phyloP scores from a whole-genome alignment of 148 eudicot species.

The Tetragonia tetragonoides region DNA sequence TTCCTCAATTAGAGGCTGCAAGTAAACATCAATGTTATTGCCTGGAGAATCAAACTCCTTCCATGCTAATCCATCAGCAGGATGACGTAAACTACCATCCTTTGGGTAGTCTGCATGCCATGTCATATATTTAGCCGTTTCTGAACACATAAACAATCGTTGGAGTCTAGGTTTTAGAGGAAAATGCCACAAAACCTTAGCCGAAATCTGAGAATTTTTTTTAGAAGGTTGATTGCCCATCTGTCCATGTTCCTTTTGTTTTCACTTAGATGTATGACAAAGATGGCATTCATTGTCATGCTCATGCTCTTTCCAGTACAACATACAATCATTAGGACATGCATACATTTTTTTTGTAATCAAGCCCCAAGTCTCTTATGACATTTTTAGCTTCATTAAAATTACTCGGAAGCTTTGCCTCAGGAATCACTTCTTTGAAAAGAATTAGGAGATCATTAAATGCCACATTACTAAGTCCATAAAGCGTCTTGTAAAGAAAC shows the following conservation, averaged over 20 bases:
- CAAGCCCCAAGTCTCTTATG: neutral
- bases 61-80: neutral
- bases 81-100: neutral
- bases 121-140: neutral
- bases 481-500: no score
- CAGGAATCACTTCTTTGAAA: neutral
- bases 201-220: neutral
- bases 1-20: neutral
- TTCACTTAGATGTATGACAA: neutral
- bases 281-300: neutral
- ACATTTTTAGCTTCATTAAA: neutral
- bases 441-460: neutral
- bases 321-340: neutral
- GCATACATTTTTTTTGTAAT: neutral
- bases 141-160: neutral
- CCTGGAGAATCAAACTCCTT: slow-evolving; percentile 2
- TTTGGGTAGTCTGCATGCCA: neutral
- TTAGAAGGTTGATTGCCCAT: neutral
- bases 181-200: neutral
- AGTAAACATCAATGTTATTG: neutral
- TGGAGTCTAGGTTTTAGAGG: neutral
- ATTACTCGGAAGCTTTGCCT: neutral
- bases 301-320: neutral
- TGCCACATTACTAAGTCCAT: no score
- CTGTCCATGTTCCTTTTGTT: neutral